These are phyloP conservation scores for Cucumis cinereus DNA, from an alignment of 306 rosid genomes.

Conservation along the genomic window DNA sequence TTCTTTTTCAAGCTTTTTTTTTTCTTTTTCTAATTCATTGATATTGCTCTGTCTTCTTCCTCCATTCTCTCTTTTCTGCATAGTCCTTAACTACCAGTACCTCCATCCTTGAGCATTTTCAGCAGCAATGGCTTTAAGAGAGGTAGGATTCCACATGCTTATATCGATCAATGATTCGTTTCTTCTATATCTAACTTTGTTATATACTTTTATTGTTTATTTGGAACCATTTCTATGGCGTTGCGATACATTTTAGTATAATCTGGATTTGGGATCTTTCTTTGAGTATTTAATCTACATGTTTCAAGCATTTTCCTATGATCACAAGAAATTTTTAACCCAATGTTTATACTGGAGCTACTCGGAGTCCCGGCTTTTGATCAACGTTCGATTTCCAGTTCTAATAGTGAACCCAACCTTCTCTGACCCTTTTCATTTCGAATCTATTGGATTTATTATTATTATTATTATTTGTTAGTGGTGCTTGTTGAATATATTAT, in stretches of 20 bases:
- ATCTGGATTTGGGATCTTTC: not conserved
- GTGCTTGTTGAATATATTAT: not conserved
- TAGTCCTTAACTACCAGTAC: not conserved
- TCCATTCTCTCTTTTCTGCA: not conserved
- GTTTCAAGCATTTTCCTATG: not conserved
- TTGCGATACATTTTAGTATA: not conserved
- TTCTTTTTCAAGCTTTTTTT: not conserved
- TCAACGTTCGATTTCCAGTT: not conserved
- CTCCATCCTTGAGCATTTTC: not conserved
- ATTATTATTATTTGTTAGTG: not conserved
- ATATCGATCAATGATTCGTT: not conserved
- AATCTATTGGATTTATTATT: not conserved
- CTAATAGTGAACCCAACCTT: not conserved
- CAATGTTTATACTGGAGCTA: not conserved
- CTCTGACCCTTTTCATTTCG: not conserved
- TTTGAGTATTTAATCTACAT: not conserved
- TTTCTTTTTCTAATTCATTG: not conserved
- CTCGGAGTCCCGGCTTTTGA: not conserved
- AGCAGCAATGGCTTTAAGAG: constrained; percentile 47
- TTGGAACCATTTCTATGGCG: not conserved
- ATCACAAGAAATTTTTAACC: not conserved
- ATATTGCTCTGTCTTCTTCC: not conserved
- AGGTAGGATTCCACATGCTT: constrained; percentile 18
- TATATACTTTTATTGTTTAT: not conserved
- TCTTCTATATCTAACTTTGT: not conserved